Base-by-base conservation (phyloP, 2,329 filamentous ascomycete genomes). In the Myriangium duriaei region DNA sequence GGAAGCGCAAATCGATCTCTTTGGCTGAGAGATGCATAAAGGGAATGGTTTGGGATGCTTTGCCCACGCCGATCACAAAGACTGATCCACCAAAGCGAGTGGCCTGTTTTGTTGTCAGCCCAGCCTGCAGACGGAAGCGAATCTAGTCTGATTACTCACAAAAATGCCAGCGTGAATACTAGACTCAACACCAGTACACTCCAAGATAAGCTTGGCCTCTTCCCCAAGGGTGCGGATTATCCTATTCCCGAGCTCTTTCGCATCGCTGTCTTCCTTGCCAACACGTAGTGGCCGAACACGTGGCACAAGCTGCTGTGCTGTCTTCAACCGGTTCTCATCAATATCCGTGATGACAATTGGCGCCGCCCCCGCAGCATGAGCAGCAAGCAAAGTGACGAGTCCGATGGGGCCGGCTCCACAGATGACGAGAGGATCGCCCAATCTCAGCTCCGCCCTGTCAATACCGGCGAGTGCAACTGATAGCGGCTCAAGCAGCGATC, bases 341-440 rank as follows among this genome's bases (percentile, higher is more conserved):
- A 96, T 86, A 63, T 95, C 88, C 21, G 93, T 86, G 5, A 76
- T 75, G 15, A 93, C 76, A 5, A 95, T 71, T 52, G 79, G 87
- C 41, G 70, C 71, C 1, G 88, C 88, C 0, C 75, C 76, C 0
- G 72, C 75, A 0, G 75, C 75, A 24, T 69, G 63, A 1, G 74
- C 73, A 0, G 68, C 67, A 1, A 72, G 68, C 2, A 44, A 75
- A 54, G n/a, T 72, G 61, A 40, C 76, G 67, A 79, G 62, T 0
- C 76, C 75, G 36, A 79, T 78, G 1, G 75, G 74, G 0, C 75
- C 75, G 10, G 75, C 75, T 15, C 76, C 75, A 44, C 71, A 78
- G 32, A 79, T 60, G 1, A 77, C 59, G 1, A 65, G 65, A 3
- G 45, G 37, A 16, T 54, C 48, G 1, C 56, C 55, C 4, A 56